phyloP scores from a whole-genome alignment of 495 filamentous ascomycete species.

The Tuber magnatum region DNA sequence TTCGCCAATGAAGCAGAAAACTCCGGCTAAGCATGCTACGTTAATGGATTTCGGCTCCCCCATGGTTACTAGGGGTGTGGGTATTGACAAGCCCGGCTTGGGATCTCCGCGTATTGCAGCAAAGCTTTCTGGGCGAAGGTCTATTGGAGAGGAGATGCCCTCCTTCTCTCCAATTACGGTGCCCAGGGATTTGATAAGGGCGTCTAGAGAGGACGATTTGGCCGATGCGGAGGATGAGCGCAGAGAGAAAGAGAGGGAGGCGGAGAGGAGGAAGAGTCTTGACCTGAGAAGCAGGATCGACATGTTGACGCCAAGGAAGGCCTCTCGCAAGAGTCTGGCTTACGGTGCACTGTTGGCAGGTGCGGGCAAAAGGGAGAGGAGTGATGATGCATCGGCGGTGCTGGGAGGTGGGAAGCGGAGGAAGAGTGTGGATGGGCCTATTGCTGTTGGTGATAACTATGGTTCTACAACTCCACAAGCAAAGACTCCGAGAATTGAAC shows the following conservation, averaged over 20 bases:
- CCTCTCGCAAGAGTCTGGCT: constrained; percentile 33
- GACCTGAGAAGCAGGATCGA: constrained; percentile 36
- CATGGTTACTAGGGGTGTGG: constrained; percentile 49
- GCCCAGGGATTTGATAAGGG: constrained; percentile 54
- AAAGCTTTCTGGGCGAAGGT: constrained; percentile 63
- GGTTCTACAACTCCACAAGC: constrained; percentile 4
- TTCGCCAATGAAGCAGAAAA: constrained; percentile 23
- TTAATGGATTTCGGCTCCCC: constrained; percentile 9
- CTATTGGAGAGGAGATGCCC: constrained; percentile 59
- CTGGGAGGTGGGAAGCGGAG: constrained; percentile 28
- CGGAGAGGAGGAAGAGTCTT: constrained; percentile 44
- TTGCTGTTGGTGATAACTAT: constrained; percentile 10
- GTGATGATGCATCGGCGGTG: constrained; percentile 9
- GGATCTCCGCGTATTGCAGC: constrained; percentile 71
- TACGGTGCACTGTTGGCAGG: constrained; percentile 37
- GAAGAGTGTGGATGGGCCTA: constrained; percentile 30
- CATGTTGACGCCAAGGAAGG: constrained; percentile 34
- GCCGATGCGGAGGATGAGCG: constrained; percentile 62
- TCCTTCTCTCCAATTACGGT: constrained; percentile 52
- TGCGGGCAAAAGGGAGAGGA: constrained; percentile 35
- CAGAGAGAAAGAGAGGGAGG: constrained; percentile 53
- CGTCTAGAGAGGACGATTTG: constrained; percentile 60
- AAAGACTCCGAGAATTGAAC: background rate
- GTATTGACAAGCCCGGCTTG: constrained; percentile 65
- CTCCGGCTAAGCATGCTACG: constrained; percentile 1